These are phyloP conservation scores for Exutisphaerella laricina DNA, from an alignment of 2,329 filamentous ascomycete species.

Conservation along the genomic window DNA sequence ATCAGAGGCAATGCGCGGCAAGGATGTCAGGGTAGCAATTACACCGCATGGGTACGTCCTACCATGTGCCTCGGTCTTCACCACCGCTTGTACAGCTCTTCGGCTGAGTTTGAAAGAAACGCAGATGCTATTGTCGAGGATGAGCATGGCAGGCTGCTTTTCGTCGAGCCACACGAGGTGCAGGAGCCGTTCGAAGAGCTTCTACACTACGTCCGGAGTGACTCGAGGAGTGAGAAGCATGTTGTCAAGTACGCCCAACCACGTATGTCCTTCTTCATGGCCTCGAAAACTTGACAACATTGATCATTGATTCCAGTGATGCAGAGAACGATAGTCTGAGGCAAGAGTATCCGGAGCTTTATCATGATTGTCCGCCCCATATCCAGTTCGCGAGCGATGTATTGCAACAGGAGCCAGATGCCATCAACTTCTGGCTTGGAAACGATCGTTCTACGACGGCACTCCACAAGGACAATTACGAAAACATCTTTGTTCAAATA, in stretches of 20 bases:
- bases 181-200: slow-evolving; percentile 58
- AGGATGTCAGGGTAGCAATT: slow-evolving; percentile 66
- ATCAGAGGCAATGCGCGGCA: slow-evolving; percentile 47
- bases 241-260: slow-evolving; percentile 67
- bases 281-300: slow-evolving; percentile 1
- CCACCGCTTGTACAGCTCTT: slow-evolving; percentile 1
- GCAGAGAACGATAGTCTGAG: slow-evolving; percentile 75
- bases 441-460: slow-evolving; percentile 64
- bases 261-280: slow-evolving; percentile 43
- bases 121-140: slow-evolving; percentile 59
- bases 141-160: slow-evolving; percentile 45
- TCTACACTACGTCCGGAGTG: slow-evolving; percentile 53
- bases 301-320: not conserved
- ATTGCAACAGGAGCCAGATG: slow-evolving; percentile 60
- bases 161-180: slow-evolving; percentile 69
- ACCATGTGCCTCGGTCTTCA: not conserved
- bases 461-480: slow-evolving; percentile 76
- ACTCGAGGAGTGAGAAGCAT: slow-evolving; percentile 26
- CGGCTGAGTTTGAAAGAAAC: slow-evolving; percentile 45
- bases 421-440: slow-evolving; percentile 78
- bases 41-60: slow-evolving; percentile 66
- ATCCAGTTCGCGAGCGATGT: slow-evolving; percentile 71
- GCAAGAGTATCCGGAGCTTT: slow-evolving; percentile 62
- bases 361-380: slow-evolving; percentile 55
- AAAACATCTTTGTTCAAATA: slow-evolving; percentile 77